phyloP scores from a whole-genome alignment of 2,329 filamentous ascomycete species.

The Gnomoniopsis sp. region DNA sequence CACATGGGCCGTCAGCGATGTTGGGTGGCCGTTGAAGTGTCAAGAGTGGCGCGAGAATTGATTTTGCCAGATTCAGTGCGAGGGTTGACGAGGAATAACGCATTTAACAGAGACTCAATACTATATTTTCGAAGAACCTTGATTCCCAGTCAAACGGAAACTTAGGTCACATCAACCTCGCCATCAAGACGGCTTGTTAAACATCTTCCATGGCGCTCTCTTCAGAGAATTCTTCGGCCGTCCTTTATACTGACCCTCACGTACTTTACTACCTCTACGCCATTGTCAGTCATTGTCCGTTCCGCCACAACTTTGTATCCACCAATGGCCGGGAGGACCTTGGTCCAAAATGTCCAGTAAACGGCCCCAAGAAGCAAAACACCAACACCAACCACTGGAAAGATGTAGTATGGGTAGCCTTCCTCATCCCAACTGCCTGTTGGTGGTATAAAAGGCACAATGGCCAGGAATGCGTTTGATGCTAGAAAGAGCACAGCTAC shows the following conservation, averaged over 20 bases:
- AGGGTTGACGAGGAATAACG: too few relatives aligned
- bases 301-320: conserved; percentile 48
- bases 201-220: too few relatives aligned
- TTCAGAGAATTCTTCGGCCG: background rate
- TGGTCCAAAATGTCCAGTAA: conserved; percentile 54
- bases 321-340: conserved; percentile 44
- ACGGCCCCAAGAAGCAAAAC: conserved; percentile 47
- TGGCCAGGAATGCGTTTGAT: conserved; percentile 48
- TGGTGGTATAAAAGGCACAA: conserved; percentile 55
- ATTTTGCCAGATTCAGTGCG: too few relatives aligned
- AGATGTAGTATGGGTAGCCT: conserved; percentile 54
- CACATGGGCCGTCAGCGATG: too few relatives aligned
- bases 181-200: too few relatives aligned
- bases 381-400: conserved; percentile 51
- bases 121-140: too few relatives aligned
- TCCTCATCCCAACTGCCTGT: conserved; percentile 42
- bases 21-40: too few relatives aligned
- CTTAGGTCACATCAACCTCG: too few relatives aligned
- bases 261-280: conserved; percentile 39
- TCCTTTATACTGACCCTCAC: conserved; percentile 22
- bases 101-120: too few relatives aligned
- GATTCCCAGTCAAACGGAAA: too few relatives aligned
- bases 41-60: too few relatives aligned
- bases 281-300: conserved; percentile 36
- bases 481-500: conserved; percentile 46